A percentile compares a stretch with the other conserved stretches of the same genome.
phyloP scores from a whole-genome alignment of 768 basidiomycete genomes.

The Pleurotus sapidus region DNA sequence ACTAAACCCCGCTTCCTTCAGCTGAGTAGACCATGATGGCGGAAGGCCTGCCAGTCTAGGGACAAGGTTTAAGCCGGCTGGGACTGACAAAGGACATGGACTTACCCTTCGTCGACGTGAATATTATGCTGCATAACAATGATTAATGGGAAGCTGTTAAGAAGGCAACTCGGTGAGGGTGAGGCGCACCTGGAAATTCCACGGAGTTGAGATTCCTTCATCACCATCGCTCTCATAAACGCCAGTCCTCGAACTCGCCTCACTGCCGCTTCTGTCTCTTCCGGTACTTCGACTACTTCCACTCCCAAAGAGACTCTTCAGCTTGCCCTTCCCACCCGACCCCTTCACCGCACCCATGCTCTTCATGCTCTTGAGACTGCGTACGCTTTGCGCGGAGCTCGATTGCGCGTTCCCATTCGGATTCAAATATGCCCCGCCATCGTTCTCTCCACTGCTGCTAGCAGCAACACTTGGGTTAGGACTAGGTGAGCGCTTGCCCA shows the following conservation, averaged over 20 bases:
- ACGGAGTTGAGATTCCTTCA: slow-evolving; percentile 63
- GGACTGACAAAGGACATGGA: slow-evolving; percentile 10
- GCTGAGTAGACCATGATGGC: slow-evolving; percentile 67
- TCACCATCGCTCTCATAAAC: slow-evolving; percentile 34
- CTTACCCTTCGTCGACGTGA: slow-evolving; percentile 75
- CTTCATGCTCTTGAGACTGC: slow-evolving; percentile 6
- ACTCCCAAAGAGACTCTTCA: neutral
- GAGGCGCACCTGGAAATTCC: slow-evolving; percentile 68
- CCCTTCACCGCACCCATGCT: slow-evolving; percentile 4
- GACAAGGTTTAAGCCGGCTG: slow-evolving; percentile 2
- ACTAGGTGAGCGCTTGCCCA: slow-evolving; percentile 4
- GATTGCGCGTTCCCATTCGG: neutral
- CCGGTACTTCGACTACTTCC: neutral
- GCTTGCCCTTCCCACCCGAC: neutral
- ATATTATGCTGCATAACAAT: slow-evolving; percentile 56
- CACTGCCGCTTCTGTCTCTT: slow-evolving; percentile 6
- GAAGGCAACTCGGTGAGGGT: neutral
- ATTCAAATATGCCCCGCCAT: neutral
- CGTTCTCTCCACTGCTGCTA: slow-evolving; percentile 5
- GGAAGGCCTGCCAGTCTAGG: slow-evolving; percentile 62
- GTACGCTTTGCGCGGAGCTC: neutral
- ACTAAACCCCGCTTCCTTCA: slow-evolving; percentile 59
- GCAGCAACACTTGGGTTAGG: slow-evolving; percentile 4
- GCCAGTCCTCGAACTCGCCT: slow-evolving; percentile 1
- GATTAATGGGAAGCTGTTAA: neutral